Evolutionary conservation across 2,329 filamentous ascomycete species (phyloP).

Genomic region (Ceratocystis variospora): DNA sequence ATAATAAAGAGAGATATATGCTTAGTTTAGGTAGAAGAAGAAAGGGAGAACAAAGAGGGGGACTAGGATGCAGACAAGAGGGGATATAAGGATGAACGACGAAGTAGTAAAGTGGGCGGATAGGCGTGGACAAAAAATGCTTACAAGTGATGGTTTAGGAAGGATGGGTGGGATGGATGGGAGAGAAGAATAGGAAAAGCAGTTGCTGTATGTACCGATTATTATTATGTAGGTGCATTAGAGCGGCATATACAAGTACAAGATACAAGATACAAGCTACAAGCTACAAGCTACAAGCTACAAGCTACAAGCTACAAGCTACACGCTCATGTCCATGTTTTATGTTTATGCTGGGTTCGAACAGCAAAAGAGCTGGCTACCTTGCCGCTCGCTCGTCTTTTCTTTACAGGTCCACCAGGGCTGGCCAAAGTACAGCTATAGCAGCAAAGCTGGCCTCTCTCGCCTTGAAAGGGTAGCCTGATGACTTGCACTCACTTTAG

Average conservation of each 20-base stretch:
- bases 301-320: not conserved
- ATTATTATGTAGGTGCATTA: not conserved
- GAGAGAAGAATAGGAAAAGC: not conserved
- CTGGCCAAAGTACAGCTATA: not conserved
- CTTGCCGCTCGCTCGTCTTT: not conserved
- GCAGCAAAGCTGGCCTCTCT: too few species aligned
- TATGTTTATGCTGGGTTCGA: not conserved
- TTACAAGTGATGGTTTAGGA: not conserved
- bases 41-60: not conserved
- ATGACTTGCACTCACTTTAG: not conserved
- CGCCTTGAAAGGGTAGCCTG: not conserved
- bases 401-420: not conserved
- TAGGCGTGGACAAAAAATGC: not conserved
- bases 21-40: not conserved
- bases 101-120: not conserved
- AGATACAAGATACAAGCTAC: not conserved
- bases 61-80: not conserved
- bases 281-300: too few species aligned
- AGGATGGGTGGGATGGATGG: not conserved
- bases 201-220: not conserved
- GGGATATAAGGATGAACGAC: constrained; percentile 2
- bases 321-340: not conserved
- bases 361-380: not conserved
- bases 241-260: not conserved
- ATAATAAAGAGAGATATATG: not conserved